Evolutionary conservation across 208 protist genomes (phyloP).

Genomic region (Acanthamoeba sp.): DNA sequence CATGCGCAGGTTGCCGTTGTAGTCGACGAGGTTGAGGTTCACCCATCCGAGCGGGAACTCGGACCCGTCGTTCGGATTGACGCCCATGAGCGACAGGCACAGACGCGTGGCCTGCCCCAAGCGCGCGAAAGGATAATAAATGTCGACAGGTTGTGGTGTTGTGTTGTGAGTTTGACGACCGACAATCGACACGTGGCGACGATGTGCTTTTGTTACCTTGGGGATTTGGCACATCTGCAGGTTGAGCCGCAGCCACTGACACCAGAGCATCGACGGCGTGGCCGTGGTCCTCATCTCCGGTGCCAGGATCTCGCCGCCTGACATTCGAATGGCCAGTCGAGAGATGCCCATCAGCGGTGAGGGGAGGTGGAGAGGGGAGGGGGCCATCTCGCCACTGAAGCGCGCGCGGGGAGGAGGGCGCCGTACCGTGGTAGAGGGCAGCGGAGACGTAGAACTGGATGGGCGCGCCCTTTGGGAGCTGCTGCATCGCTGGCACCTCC

Average conservation of each 20-base stretch:
- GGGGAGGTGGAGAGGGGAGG: not conserved
- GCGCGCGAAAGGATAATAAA: too few species aligned
- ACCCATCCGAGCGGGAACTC: constrained; percentile 45
- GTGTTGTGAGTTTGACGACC: too few species aligned
- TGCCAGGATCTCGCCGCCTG: not conserved
- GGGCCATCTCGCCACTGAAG: not conserved
- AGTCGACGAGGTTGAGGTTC: constrained; percentile 62
- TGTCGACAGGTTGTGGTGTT: too few species aligned
- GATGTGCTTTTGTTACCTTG: not conserved
- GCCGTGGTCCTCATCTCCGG: not conserved
- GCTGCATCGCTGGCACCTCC: constrained; percentile 24
- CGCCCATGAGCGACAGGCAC: not conserved
- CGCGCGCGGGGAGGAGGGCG: too few species aligned
- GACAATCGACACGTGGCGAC: not conserved
- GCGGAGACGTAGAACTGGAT: not conserved
- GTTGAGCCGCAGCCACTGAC: not conserved
- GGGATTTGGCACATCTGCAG: constrained; percentile 17
- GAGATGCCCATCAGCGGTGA: not conserved
- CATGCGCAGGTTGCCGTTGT: not conserved
- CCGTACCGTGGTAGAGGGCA: not conserved
- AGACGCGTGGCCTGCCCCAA: not conserved
- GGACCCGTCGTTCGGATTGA: not conserved
- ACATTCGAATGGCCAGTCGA: not conserved
- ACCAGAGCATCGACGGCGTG: constrained; percentile 2
- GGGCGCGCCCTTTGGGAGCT: not conserved